These are phyloP conservation scores for Starmerella floricola DNA, from an alignment of 805 yeast genomes.

Conservation along the genomic window DNA sequence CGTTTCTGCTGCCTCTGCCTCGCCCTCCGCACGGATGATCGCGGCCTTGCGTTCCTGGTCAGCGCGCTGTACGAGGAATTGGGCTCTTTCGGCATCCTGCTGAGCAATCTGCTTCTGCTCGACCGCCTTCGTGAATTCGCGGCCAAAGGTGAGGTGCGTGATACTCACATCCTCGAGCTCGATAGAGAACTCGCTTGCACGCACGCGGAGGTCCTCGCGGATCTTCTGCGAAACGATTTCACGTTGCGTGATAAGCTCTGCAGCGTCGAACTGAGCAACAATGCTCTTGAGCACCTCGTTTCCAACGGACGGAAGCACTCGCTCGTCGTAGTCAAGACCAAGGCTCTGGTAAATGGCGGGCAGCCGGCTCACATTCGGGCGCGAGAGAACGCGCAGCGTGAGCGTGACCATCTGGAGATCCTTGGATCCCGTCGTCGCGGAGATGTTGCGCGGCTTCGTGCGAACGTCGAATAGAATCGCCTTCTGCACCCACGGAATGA, in stretches of 20 bases:
- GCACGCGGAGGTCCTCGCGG: constrained; percentile 65
- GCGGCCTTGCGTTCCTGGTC: constrained; percentile 95
- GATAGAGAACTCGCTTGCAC: constrained; percentile 84
- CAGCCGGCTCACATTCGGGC: constrained; percentile 76
- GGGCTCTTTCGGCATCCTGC: constrained; percentile 97
- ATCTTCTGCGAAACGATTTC: constrained; percentile 85
- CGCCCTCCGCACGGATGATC: constrained; percentile 96
- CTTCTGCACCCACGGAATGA: constrained; percentile 90
- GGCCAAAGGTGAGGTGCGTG: constrained; percentile 94
- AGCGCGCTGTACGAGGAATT: constrained; percentile 83
- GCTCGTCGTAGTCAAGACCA: constrained; percentile 89
- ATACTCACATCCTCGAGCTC: constrained; percentile 92
- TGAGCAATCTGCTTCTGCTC: constrained; percentile 98
- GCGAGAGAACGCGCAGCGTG: constrained; percentile 82
- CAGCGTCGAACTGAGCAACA: constrained; percentile 91
- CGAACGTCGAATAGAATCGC: constrained; percentile 86
- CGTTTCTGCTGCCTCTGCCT: constrained; percentile 94
- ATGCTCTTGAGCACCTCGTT: constrained; percentile 81
- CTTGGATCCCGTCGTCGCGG: constrained; percentile 92
- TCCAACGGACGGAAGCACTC: constrained; percentile 85
- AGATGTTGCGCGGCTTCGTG: constrained; percentile 83
- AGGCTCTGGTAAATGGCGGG: constrained; percentile 82
- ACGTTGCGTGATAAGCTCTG: constrained; percentile 93
- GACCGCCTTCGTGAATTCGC: constrained; percentile 94
- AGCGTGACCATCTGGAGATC: constrained; percentile 92